Conservation (phyloP, 129 eudicot species). For the Pulicaria dysenterica region DNA sequence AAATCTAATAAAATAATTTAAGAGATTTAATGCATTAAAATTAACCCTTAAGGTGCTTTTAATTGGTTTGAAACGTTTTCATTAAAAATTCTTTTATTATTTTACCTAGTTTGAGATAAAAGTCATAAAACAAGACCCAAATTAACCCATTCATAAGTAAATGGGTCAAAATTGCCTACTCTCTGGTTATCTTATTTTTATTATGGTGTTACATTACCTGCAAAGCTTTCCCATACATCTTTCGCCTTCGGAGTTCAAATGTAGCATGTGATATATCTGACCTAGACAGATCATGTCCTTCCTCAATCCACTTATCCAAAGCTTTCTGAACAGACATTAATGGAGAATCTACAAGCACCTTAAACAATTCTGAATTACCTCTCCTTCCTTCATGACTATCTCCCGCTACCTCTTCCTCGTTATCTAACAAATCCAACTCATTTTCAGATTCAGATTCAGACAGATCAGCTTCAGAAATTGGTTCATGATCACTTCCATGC, state of each 20-base stretch:
- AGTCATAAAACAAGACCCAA: too few relatives aligned
- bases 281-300: constrained; percentile 53
- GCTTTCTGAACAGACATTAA: constrained; percentile 27
- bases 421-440: constrained; percentile 38
- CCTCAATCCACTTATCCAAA: constrained; percentile 65
- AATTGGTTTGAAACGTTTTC: too few relatives aligned
- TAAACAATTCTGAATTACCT: constrained; percentile 36
- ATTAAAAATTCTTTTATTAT: too few relatives aligned
- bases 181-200: background rate
- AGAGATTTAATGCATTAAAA: too few relatives aligned
- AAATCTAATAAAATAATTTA: too few relatives aligned
- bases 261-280: constrained; percentile 37
- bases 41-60: too few relatives aligned
- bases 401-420: constrained; percentile 35
- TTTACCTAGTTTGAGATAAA: too few relatives aligned
- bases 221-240: constrained; percentile 62
- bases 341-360: constrained; percentile 43
- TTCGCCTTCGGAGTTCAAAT: constrained; percentile 52
- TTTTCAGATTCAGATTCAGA: constrained; percentile 33
- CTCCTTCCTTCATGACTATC: constrained; percentile 17
- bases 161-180: too few relatives aligned
- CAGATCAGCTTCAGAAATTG: constrained; percentile 28
- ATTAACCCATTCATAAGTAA: too few relatives aligned
- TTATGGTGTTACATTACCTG: constrained; percentile 50
- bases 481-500: constrained; percentile 34